Conservation (phyloP, 2,329 filamentous ascomycete genomes). For the Fusarium albosuccineum region DNA sequence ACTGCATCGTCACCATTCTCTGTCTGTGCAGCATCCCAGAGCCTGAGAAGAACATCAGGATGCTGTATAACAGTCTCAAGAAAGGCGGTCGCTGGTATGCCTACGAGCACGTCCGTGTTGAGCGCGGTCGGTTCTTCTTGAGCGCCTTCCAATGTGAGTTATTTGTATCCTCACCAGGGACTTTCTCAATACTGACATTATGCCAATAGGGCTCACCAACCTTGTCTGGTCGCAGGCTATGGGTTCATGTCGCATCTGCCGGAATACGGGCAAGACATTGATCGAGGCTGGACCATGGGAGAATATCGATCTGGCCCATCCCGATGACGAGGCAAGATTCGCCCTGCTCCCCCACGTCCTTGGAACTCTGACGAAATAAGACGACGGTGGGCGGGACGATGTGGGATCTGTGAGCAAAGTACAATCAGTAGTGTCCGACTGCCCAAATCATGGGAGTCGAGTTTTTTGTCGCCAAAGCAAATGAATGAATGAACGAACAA, state of each 20-base stretch:
- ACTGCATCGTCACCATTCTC: conserved; percentile 71
- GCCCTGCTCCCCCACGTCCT: conserved; percentile 62
- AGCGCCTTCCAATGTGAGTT: conserved; percentile 65
- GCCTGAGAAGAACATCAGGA: conserved; percentile 66
- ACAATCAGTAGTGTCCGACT: too few species aligned
- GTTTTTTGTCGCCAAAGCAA: neutral
- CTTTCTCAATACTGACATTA: conserved; percentile 11
- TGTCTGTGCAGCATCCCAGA: conserved; percentile 75
- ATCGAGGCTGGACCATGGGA: conserved; percentile 64
- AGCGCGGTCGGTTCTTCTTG: conserved; percentile 56
- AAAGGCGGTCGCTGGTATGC: conserved; percentile 73
- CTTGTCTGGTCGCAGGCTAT: conserved; percentile 65
- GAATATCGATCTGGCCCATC: conserved; percentile 61
- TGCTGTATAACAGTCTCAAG: conserved; percentile 70
- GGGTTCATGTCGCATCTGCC: conserved; percentile 65
- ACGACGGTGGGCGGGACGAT: neutral
- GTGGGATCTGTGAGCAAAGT: too few species aligned
- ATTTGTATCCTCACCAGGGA: neutral
- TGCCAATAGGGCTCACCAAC: conserved; percentile 60
- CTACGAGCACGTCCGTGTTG: conserved; percentile 69
- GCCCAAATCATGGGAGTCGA: neutral
- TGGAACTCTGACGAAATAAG: conserved; percentile 66
- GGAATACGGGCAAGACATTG: conserved; percentile 62
- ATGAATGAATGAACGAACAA: conserved; percentile 4
- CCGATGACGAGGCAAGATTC: conserved; percentile 57